phyloP scores from a whole-genome alignment of 2,329 filamentous ascomycete species.

The Neofusicoccum sp. region DNA sequence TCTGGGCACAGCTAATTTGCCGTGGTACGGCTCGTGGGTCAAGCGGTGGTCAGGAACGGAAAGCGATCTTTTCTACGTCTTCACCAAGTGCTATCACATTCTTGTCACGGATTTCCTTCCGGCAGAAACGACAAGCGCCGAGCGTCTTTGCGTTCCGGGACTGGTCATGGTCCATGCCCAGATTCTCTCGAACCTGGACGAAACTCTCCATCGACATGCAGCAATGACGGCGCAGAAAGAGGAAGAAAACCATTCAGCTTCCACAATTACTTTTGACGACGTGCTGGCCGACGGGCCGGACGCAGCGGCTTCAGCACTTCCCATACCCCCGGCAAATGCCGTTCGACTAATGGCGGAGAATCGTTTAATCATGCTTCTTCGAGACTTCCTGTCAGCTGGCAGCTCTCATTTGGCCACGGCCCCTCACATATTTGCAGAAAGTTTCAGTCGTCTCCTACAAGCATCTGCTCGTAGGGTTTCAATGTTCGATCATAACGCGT shows the following conservation, averaged over 20 bases:
- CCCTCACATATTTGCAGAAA: slow-evolving; percentile 70
- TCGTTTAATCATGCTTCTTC: slow-evolving; percentile 74
- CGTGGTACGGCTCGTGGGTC: slow-evolving; percentile 83
- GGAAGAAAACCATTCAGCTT: slow-evolving; percentile 24
- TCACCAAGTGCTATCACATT: slow-evolving; percentile 83
- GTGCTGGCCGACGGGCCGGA: slow-evolving; percentile 62
- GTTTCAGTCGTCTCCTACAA: slow-evolving; percentile 71
- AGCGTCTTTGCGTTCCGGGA: slow-evolving; percentile 67
- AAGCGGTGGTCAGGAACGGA: slow-evolving; percentile 83
- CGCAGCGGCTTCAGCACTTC: slow-evolving; percentile 61
- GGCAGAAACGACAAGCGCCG: slow-evolving; percentile 49
- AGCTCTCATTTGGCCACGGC: slow-evolving; percentile 53
- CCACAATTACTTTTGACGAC: slow-evolving; percentile 63
- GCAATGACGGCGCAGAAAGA: slow-evolving; percentile 23
- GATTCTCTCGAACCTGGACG: slow-evolving; percentile 73
- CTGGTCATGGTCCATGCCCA: slow-evolving; percentile 81
- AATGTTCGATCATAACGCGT: slow-evolving; percentile 76
- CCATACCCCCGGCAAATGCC: slow-evolving; percentile 67
- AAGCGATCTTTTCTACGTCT: slow-evolving; percentile 87
- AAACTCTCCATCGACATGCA: slow-evolving; percentile 75
- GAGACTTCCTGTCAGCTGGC: slow-evolving; percentile 70
- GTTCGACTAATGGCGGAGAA: slow-evolving; percentile 86
- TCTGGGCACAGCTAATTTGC: slow-evolving; percentile 67
- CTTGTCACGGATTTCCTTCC: slow-evolving; percentile 64
- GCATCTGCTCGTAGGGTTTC: slow-evolving; percentile 73